Percentiles rank a stretch among this genome's conserved stretches.
Evolutionary conservation across 768 basidiomycete species (phyloP).

Genomic region (Pleurotus tuber-regium): DNA sequence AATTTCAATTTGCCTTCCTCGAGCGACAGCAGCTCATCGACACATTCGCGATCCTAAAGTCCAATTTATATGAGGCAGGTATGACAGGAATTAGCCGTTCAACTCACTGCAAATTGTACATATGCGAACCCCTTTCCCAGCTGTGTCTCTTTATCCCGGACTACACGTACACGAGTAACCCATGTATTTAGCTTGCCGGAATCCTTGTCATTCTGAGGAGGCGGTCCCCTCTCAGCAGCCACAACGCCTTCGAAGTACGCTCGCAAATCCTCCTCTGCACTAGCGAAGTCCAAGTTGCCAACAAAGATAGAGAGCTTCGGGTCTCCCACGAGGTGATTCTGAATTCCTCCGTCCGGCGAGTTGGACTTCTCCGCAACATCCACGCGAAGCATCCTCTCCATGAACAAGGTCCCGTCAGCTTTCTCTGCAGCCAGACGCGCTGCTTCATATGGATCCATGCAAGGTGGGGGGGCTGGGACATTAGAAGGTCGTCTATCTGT

Average conservation of each 20-base stretch:
- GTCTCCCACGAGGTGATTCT: conserved; percentile 43
- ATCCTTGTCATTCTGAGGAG: conserved; percentile 28
- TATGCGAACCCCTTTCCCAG: conserved; percentile 96
- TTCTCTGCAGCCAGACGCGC: conserved; percentile 54
- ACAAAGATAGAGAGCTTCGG: conserved; percentile 87
- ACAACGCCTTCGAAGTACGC: conserved; percentile 83
- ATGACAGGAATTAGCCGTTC: background rate
- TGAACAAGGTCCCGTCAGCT: conserved; percentile 70
- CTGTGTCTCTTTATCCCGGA: conserved; percentile 88
- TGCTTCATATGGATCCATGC: conserved; percentile 70
- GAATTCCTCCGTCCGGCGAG: conserved; percentile 22
- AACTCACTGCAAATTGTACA: conserved; percentile 78
- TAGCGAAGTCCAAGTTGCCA: conserved; percentile 89
- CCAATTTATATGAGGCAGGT: background rate
- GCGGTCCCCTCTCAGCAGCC: conserved; percentile 64
- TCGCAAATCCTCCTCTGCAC: conserved; percentile 87
- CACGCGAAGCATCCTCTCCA: conserved; percentile 77
- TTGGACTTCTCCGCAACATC: conserved; percentile 52
- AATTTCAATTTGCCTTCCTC: conserved; percentile 80
- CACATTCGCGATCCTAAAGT: conserved; percentile 79
- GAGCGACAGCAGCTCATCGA: conserved; percentile 88
- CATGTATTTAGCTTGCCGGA: conserved; percentile 45
- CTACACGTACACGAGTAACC: conserved; percentile 84
- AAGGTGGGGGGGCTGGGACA: conserved; percentile 45
- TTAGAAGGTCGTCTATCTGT: conserved; percentile 39